phyloP scores from a whole-genome alignment of 441 rosid species.

The Euphorbia celastroides region DNA sequence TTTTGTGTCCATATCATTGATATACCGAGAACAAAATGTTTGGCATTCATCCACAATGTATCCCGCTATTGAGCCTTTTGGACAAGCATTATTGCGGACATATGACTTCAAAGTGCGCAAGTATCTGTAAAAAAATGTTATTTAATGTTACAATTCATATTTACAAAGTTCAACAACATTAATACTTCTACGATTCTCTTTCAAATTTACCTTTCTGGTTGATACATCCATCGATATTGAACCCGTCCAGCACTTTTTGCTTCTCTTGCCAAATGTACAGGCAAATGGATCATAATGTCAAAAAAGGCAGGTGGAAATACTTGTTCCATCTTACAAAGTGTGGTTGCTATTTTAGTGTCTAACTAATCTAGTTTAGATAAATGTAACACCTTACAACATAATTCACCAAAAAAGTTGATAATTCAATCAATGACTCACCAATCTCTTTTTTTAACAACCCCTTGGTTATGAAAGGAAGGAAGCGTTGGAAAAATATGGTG shows the following conservation, averaged over 20 bases:
- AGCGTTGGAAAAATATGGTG: not conserved
- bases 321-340: not conserved
- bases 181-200: not conserved
- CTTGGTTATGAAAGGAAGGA: no score
- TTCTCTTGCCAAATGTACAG: not conserved
- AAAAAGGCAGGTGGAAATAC: slow-evolving; percentile 1
- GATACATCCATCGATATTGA: slow-evolving; percentile 13
- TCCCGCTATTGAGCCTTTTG: not conserved
- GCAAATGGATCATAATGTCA: not conserved
- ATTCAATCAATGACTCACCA: slow-evolving; percentile 4
- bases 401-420: not conserved
- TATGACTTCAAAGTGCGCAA: not conserved
- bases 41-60: not conserved
- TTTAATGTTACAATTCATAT: not conserved
- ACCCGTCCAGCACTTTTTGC: not conserved
- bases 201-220: not conserved
- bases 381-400: not conserved
- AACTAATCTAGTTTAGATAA: not conserved
- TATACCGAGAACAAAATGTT: not conserved
- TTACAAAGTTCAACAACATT: not conserved
- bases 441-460: not conserved
- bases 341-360: not conserved
- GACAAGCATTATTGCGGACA: not conserved
- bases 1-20: not conserved
- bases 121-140: not conserved